Conservation (phyloP, 2,329 filamentous ascomycete species). For the Domatiomyces globalis region DNA sequence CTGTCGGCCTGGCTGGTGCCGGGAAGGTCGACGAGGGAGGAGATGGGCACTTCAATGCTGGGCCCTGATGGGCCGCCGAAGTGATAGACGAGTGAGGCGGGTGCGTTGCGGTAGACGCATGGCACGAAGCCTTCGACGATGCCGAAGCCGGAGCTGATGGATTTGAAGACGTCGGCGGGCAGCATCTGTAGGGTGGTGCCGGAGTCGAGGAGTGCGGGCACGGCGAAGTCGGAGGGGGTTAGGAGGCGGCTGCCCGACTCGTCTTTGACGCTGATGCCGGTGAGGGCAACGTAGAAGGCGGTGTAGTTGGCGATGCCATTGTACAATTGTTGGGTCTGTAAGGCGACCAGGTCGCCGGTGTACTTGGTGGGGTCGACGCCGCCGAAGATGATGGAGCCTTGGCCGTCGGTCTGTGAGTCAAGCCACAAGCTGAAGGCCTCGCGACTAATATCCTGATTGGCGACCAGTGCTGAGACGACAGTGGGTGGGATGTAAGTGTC, state of each 20-base stretch:
- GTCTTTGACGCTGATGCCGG: constrained; percentile 31
- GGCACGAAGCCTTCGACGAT: constrained; percentile 30
- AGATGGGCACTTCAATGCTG: constrained; percentile 22
- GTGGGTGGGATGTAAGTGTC: constrained; percentile 38
- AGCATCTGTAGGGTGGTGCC: constrained; percentile 58
- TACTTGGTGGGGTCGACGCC: constrained; percentile 56
- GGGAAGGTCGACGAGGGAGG: constrained; percentile 40
- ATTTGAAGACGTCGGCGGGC: constrained; percentile 42
- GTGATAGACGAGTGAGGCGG: constrained; percentile 31
- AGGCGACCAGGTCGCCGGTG: constrained; percentile 45
- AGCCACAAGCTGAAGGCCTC: constrained; percentile 10
- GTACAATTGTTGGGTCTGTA: constrained; percentile 40
- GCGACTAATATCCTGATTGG: constrained; percentile 5
- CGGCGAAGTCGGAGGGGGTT: constrained; percentile 30
- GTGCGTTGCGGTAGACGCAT: constrained; percentile 28
- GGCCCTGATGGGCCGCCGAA: constrained; percentile 35
- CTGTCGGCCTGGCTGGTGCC: constrained; percentile 29
- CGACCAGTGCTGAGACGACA: constrained; percentile 21
- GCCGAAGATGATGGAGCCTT: constrained; percentile 52
- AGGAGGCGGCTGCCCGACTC: constrained; percentile 20
- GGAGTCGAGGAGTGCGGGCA: constrained; percentile 56
- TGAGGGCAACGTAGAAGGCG: constrained; percentile 44
- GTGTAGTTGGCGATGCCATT: constrained; percentile 17
- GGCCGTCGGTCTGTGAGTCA: constrained; percentile 4
- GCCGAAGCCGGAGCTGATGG: constrained; percentile 42